A percentile compares a stretch with the other conserved stretches of the same genome.
Conservation (phyloP, 148 eudicot genomes). For the Chenopodium quinoa region DNA sequence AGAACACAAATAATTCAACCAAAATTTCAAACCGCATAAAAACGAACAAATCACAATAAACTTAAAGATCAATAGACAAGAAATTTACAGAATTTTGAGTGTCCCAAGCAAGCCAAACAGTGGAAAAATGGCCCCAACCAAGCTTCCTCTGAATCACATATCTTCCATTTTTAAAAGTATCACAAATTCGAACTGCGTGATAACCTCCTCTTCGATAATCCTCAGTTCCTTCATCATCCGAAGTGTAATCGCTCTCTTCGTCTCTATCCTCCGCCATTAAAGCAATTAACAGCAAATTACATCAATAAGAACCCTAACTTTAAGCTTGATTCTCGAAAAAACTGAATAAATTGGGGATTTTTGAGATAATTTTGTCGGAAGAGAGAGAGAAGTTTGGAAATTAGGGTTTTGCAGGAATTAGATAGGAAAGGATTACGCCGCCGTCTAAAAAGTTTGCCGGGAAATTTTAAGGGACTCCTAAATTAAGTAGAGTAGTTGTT, state of each 20-base stretch:
- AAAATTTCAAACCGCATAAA: background rate
- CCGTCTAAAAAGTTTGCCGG: conserved; percentile 26
- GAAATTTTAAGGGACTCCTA: conserved; percentile 1
- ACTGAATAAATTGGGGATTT: background rate
- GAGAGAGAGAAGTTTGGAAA: background rate
- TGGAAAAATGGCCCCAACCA: conserved; percentile 93
- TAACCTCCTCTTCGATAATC: conserved; percentile 60
- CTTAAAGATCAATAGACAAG: conserved; percentile 2
- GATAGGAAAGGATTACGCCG: conserved; percentile 1
- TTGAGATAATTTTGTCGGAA: background rate
- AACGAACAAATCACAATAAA: background rate
- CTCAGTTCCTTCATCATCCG: conserved; percentile 51
- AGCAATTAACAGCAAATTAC: background rate
- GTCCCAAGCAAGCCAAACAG: conserved; percentile 94
- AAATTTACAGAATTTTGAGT: conserved; percentile 49
- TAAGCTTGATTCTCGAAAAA: background rate
- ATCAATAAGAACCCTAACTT: background rate
- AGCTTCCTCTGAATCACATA: conserved; percentile 75
- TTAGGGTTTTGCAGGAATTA: conserved; percentile 29
- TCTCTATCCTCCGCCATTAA: conserved; percentile 32
- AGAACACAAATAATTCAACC: background rate
- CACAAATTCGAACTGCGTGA: conserved; percentile 66
- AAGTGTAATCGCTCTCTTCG: conserved; percentile 37
- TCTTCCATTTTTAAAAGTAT: conserved; percentile 58
- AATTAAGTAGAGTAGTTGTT: background rate